Percentiles rank a stretch among this genome's conserved stretches.
Evolutionary conservation across 129 eudicot genomes (phyloP).

Genomic region (Chrysanthemum lavandulifolium): DNA sequence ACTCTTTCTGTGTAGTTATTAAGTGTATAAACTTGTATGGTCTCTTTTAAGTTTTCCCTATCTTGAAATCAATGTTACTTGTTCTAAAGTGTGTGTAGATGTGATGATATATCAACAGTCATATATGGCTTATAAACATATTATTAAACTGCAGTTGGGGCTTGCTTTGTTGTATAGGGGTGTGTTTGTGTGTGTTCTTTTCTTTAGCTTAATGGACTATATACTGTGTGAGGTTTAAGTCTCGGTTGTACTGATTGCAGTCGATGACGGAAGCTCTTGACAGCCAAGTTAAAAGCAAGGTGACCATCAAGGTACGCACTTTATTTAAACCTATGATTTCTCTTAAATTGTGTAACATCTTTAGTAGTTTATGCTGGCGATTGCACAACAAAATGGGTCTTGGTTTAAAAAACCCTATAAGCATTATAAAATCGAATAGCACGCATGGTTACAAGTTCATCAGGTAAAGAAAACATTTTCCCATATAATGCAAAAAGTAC

Average conservation of each 20-base stretch:
- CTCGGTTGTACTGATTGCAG: conserved; percentile 44
- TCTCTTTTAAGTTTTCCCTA: background rate
- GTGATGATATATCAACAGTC: background rate
- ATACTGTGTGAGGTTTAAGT: conserved; percentile 6
- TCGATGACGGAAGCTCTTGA: conserved; percentile 90
- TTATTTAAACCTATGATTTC: background rate
- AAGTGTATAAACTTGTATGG: background rate
- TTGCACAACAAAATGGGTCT: too few species aligned
- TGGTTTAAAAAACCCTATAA: too few species aligned
- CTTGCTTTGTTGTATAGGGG: background rate
- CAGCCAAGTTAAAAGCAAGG: conserved; percentile 80
- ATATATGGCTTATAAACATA: background rate
- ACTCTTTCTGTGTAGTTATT: background rate
- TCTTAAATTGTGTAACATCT: background rate
- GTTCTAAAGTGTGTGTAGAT: background rate
- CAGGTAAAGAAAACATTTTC: too few species aligned
- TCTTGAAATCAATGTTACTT: background rate
- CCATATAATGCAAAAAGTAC: too few species aligned
- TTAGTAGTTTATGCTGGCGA: too few species aligned
- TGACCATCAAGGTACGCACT: conserved; percentile 59
- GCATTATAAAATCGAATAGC: too few species aligned
- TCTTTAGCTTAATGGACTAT: background rate
- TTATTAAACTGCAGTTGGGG: background rate
- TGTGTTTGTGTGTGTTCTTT: conserved; percentile 5
- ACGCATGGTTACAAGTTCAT: too few species aligned